Evolutionary conservation across 129 eudicot genomes (phyloP), one percentile per base, ranked within the genome.

Genomic region (Mikania micrantha): DNA sequence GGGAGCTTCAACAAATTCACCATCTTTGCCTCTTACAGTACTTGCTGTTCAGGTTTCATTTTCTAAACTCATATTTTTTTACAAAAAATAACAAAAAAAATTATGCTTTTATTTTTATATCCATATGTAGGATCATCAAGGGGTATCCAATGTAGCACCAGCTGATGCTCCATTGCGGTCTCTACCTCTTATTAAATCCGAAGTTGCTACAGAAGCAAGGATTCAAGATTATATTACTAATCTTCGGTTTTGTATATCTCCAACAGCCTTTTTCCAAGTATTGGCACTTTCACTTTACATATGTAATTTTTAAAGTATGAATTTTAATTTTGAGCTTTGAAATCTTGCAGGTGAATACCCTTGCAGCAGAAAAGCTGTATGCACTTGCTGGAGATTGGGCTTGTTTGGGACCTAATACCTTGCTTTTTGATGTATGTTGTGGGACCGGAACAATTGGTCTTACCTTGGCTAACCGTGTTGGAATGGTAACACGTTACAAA

Each of bases 371-470:
- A 79, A 86, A 84, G 72, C 61, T 92, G 56, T 92, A 92, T 71
- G 85, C 91, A 4, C 91, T 92, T 59, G 98, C 98, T 56, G 98
- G 98, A 39, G 98, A 92, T 78, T 92, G 98, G 98, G 98, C 98
- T 52, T 80, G 71, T 42, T 72, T 92, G 69, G 98, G 88, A 32
- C 96, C 94, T 11, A 91, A 92, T 67, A 92, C 98, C 9, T 78
- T 92, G 71, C 96, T 92, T 52, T 92, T 92, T 73, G 98, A 92
- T 82, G 79, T 92, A 57, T 92, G 98, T 77, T 92, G 98, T 77
- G 98, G 98, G 64, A 92, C 98, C 2, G 96, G 98, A 57, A 92
- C 98, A 13, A 88, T 88, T 56, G 98, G 98, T 32, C 90, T 92
- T 49, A 88, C 98, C 16, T 77, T 92, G 47, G 98, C 98, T 9